Evolutionary conservation across 2,329 filamentous ascomycete species (phyloP), one percentile per base, ranked within the genome.

Genomic region (Dothiorella sarmentorum): DNA sequence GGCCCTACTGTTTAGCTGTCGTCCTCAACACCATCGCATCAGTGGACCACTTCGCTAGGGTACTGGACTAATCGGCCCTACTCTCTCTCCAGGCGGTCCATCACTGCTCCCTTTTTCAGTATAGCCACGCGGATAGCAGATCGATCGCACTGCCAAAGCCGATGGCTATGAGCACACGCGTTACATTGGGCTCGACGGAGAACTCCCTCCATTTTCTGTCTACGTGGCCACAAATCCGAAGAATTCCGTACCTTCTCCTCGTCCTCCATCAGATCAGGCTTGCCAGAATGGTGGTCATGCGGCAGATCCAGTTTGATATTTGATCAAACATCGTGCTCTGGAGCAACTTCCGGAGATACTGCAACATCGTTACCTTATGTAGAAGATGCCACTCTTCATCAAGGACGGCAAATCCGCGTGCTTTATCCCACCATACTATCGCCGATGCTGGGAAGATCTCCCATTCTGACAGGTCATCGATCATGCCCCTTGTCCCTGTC

Each of bases 131-230:
- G 49, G 24, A 40, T 40, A 33, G 20, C n/a, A 29, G 49, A 27
- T 40, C 49, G 49, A 53, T 53, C 35, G 33, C 49, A 53, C 35
- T 38, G 35, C 24, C 31, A 38, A 27, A 11, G 18, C 35, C 49
- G 49, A 53, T 53, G 35, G 7, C 35, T 18, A n/a, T n/a, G 49
- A 20, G 15, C 45, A 6, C 7, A 18, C 17, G 24, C 35, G 3
- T 53, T 20, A 18, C 49, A 24, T 27, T 40, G 27, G 9, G 9
- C n/a, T 18, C 49, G 7, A 17, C 45, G 13, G 13, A 22, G 18
- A 6, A 15, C 10, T 7, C 24, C 43, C 18, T 29, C 33, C 47
- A 38, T 17, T 52, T 38, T 15, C 20, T 40, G n/a, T 15, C 33
- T 42, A 53, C 49, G 49, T 53, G 49, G 33, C 49, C 24, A 13